Evolutionary conservation across 2,329 filamentous ascomycete species (phyloP), one percentile per base, ranked within the genome.

Genomic region (Xylaria sp.): DNA sequence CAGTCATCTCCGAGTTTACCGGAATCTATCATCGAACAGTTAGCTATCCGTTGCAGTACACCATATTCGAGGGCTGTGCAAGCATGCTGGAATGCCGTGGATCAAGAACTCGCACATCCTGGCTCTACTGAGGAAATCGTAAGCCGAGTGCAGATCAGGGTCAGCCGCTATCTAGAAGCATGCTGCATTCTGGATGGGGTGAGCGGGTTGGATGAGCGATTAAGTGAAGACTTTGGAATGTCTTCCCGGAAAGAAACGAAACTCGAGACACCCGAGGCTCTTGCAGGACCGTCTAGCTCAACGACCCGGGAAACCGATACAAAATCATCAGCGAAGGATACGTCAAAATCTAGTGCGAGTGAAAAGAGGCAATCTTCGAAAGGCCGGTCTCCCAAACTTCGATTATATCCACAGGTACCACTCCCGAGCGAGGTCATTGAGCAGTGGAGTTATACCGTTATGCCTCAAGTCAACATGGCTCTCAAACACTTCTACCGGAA

Each of bases 11-110:
- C 84, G 11, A 78, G 79, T 65, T 81, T 89, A 21, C 74, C 82
- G 0, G 83, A 86, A 56, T 82, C 86, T 22, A 78, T 84, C 0
- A 72, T 90, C 2, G 79, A 85, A 1, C 82, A 84, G 58, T 74
- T 91, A 1, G 81, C 85, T 0, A 82, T 84, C 2, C 83, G 84
- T 66, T 92, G 89, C 61, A 89, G 89, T 13, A 88, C 84, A 7
- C 77, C 89, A 0, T 93, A 91, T 70, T 87, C 86, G 80, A 88
- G 86, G 65, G 89, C 88, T 0, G 88, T 91, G 1, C 82, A 89
- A 66, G 79, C 83, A 2, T 92, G 89, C 63, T 86, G 88, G 77
- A 79, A 79, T 53, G 86, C 88, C n/a, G 85, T 88, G 2, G 87
- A 91, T 45, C 78, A 83, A 38, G 82, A 85, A 52, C 71, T 84